These are phyloP conservation scores for Dillenia turbinata DNA, from an alignment of 164 flowering plant genomes.

Conservation along the genomic window DNA sequence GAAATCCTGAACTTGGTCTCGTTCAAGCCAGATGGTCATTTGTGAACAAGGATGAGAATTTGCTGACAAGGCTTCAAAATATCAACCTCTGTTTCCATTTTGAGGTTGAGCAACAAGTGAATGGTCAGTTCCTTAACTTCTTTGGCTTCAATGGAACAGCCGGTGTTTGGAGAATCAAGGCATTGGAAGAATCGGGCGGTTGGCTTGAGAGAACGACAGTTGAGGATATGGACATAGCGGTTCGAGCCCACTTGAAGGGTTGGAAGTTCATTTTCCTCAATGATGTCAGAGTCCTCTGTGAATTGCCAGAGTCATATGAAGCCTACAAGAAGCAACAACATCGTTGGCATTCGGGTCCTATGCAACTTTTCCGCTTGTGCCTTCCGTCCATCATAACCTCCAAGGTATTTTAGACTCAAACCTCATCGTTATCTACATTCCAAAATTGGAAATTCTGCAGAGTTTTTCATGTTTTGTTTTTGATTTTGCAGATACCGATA, in stretches of 20 bases:
- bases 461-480: neutral
- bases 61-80: slow-evolving; percentile 76
- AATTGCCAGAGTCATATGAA: slow-evolving; percentile 70
- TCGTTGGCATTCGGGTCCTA: slow-evolving; percentile 80
- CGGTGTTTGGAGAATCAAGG: slow-evolving; percentile 80
- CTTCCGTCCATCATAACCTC: slow-evolving; percentile 57
- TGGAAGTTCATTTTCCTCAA: slow-evolving; percentile 64
- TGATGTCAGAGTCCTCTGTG: slow-evolving; percentile 62
- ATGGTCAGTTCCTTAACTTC: slow-evolving; percentile 63
- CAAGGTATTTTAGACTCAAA: slow-evolving; percentile 35
- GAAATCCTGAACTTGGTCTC: slow-evolving; percentile 56
- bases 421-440: too few species aligned
- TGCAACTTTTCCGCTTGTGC: slow-evolving; percentile 75
- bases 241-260: slow-evolving; percentile 59
- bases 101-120: slow-evolving; percentile 86
- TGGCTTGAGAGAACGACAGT: slow-evolving; percentile 85
- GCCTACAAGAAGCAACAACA: slow-evolving; percentile 78
- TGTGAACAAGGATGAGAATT: slow-evolving; percentile 72
- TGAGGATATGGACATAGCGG: slow-evolving; percentile 71
- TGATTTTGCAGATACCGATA: slow-evolving; percentile 41
- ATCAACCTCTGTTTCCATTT: slow-evolving; percentile 75
- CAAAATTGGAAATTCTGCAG: too few species aligned
- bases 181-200: slow-evolving; percentile 72
- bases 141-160: slow-evolving; percentile 88
- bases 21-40: slow-evolving; percentile 81